A percentile compares a stretch with the other conserved stretches of the same genome.
Conservation (phyloP, 257 asterid species). For the Solanum virginianum region DNA sequence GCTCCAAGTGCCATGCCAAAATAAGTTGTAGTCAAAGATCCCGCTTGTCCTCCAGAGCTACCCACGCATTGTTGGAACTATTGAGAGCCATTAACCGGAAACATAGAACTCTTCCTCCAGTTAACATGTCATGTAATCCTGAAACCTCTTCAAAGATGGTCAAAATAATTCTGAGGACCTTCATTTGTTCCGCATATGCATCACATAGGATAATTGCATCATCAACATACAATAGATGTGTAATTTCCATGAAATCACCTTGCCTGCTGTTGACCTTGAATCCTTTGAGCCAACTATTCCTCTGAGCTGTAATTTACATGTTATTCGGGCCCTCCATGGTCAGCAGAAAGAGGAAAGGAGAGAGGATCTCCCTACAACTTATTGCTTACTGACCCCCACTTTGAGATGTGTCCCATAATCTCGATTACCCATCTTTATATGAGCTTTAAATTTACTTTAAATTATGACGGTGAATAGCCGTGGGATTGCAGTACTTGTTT, state of each 20-base stretch:
- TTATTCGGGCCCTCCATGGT: neutral
- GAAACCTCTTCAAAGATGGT: neutral
- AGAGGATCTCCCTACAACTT: neutral
- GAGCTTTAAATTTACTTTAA: neutral
- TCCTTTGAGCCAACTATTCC: neutral
- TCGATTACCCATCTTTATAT: neutral
- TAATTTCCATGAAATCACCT: neutral
- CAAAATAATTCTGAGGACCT: neutral
- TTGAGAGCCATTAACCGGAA: neutral
- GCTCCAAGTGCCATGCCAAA: neutral
- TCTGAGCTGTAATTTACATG: neutral
- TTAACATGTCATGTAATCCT: neutral
- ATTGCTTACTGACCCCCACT: neutral
- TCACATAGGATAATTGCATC: neutral
- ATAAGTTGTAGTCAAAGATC: neutral
- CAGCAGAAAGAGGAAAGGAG: neutral
- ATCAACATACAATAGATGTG: neutral
- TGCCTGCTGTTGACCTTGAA: neutral
- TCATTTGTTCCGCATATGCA: neutral
- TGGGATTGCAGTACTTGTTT: neutral
- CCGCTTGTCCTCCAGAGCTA: neutral
- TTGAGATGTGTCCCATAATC: neutral
- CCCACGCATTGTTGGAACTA: too few relatives aligned
- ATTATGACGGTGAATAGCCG: neutral
- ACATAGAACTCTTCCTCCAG: neutral